These are phyloP conservation scores for Phytophthora citricola DNA, from an alignment of 352 stramenopile species.

Conservation along the genomic window DNA sequence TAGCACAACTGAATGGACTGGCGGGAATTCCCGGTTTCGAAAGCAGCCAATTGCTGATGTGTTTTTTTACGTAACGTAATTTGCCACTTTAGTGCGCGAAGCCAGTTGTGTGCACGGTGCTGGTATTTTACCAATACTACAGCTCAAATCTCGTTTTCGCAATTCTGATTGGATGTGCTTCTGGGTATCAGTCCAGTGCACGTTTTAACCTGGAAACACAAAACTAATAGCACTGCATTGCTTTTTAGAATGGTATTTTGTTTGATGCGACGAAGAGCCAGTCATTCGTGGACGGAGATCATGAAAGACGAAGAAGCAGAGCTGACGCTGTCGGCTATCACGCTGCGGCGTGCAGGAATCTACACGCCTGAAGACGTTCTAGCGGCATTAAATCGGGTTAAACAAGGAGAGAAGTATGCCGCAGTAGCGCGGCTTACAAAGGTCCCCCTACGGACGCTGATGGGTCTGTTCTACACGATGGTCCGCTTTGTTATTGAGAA, in stretches of 20 bases:
- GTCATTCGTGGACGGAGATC: neutral
- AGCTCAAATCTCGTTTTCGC: neutral
- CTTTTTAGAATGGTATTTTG: neutral
- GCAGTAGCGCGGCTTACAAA: too few relatives aligned
- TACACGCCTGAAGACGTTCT: neutral
- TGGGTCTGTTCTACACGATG: conserved; percentile 1
- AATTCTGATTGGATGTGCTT: neutral
- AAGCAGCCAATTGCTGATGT: conserved; percentile 6
- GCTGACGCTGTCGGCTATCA: neutral
- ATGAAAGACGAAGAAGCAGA: neutral
- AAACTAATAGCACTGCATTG: neutral
- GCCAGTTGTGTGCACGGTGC: neutral
- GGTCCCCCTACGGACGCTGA: too few relatives aligned
- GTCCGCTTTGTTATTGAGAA: neutral
- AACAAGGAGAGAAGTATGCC: too few relatives aligned
- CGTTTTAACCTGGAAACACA: neutral
- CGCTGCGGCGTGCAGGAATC: neutral
- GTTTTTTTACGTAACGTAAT: conserved; percentile 21
- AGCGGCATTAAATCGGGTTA: too few relatives aligned
- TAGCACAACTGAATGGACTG: neutral
- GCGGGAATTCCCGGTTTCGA: neutral
- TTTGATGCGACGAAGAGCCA: neutral
- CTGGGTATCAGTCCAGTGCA: neutral
- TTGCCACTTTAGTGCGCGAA: neutral
- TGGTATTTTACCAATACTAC: neutral